Base-by-base conservation (phyloP, 208 protist genomes). In the Borovskyia barvae region DNA sequence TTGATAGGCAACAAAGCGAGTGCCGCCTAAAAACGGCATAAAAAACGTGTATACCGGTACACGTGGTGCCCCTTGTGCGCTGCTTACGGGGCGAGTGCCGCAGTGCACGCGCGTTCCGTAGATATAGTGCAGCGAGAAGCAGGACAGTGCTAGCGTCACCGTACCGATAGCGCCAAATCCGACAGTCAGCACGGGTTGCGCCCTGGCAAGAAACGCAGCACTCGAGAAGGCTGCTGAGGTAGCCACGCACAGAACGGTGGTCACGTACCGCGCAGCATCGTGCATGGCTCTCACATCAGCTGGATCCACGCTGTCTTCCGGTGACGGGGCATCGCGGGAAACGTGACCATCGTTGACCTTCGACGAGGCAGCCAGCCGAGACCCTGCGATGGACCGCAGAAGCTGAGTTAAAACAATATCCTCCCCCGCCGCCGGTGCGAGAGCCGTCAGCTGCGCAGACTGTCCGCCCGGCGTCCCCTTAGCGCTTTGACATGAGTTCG, bases 11-110 rank as follows among this genome's bases (percentile, higher is more conserved):
- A 90, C 73, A 67, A 90, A 93, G 1, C 32, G 52, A 2, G 60
- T 32, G 5, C 86, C 86, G 30, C 82, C 87, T 2, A 55, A 68
- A 49, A 90, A 91, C 3, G 87, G 82, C 84, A 91, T 94, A 68
- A 87, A 87, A 53, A 75, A 74, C 9, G 50, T 62, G 54, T 86
- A 90, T 42, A 59, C 51, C 17, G 48, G 49, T 43, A 47, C 43
- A 0, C 26, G 51, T 29, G 11, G 50, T 33, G 42, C 6, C 3
- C 43, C 45, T 14, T 17, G 32, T 4, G 51, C 19, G 40, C 29
- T 17, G 53, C 36, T 26, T 14, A 47, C 15, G 15, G 42, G 28
- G 3, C 67, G 69, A 2, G 73, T 77, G 20, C 46, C 63, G 17
- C 60, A 48, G 56, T 93, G 82, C 50, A 88, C 40, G 32, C 72